phyloP scores from a whole-genome alignment of 177 flowering plant genomes.

The Vitis hybrid region DNA sequence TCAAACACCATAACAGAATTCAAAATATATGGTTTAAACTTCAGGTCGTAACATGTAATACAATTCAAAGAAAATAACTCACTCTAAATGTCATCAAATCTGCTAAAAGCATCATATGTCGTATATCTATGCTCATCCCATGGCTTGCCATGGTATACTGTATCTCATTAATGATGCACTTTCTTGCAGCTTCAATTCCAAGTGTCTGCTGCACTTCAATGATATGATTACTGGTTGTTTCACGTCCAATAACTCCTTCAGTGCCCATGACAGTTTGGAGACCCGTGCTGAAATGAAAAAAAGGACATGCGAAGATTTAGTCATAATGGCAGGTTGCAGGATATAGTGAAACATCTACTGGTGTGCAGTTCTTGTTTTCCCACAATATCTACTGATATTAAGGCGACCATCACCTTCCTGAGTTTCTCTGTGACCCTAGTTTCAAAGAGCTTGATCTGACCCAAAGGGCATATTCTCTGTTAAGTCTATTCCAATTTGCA shows the following conservation, averaged over 20 bases:
- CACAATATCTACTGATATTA: too few species aligned
- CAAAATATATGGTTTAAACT: not conserved
- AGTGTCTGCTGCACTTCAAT: constrained; percentile 63
- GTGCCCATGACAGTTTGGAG: constrained; percentile 76
- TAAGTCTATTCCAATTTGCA: too few species aligned
- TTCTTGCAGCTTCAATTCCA: constrained; percentile 96
- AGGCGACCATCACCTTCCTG: too few species aligned
- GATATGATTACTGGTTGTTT: constrained; percentile 72
- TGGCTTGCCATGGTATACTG: constrained; percentile 61
- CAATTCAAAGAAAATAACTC: constrained; percentile 9
- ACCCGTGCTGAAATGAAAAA: constrained; percentile 47
- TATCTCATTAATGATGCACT: constrained; percentile 71
- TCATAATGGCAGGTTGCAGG: not conserved
- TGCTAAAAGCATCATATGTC: constrained; percentile 98
- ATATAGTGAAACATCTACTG: not conserved
- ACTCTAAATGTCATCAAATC: constrained; percentile 92
- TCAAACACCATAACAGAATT: not conserved
- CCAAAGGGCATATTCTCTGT: too few species aligned
- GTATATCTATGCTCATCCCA: constrained; percentile 85
- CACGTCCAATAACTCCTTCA: constrained; percentile 68
- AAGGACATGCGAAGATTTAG: not conserved
- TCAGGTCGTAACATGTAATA: not conserved
- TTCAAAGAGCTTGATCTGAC: too few species aligned
- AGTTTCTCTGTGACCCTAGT: too few species aligned
- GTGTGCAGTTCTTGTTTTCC: not conserved